Evolutionary conservation across 2,329 filamentous ascomycete genomes (phyloP).

Genomic region (Arthrobotrys conoides): DNA sequence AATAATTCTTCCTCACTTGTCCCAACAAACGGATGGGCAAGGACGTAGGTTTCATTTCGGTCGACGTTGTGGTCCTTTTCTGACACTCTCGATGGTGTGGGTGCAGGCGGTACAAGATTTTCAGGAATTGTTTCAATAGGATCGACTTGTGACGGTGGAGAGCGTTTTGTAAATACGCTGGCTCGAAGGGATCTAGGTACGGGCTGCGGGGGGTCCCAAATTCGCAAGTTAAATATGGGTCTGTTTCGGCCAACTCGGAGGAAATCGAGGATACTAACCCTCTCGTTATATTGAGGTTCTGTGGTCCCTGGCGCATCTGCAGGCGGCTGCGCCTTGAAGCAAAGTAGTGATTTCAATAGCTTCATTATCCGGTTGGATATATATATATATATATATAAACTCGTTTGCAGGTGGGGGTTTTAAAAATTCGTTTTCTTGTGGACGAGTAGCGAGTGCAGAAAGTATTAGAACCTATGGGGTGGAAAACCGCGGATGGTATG

Average conservation of each 20-base stretch:
- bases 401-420: not conserved
- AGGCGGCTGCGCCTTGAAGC: conserved; percentile 25
- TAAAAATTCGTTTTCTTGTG: not conserved
- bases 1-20: conserved; percentile 40
- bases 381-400: too few species aligned
- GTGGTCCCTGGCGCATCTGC: not conserved
- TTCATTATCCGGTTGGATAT: conserved; percentile 24
- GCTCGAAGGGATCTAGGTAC: conserved; percentile 35
- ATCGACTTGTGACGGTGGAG: conserved; percentile 22
- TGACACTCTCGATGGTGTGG: conserved; percentile 46
- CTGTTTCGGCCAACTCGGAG: conserved; percentile 20
- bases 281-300: conserved; percentile 7
- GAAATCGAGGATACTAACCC: conserved; percentile 36
- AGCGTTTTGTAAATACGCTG: conserved; percentile 23
- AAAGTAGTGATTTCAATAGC: conserved; percentile 25
- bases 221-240: conserved; percentile 39
- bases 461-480: conserved; percentile 13
- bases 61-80: conserved; percentile 55
- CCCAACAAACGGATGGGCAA: conserved; percentile 47
- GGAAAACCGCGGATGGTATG: conserved; percentile 7
- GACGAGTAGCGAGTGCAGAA: conserved; percentile 24
- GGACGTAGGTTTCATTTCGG: conserved; percentile 52
- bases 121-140: conserved; percentile 24
- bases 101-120: conserved; percentile 12
- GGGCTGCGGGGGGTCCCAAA: conserved; percentile 28